Percentiles rank a stretch among this genome's conserved stretches.
These are phyloP conservation scores for Xerocomellus intermedius DNA, from an alignment of 768 basidiomycete species.

Conservation along the genomic window DNA sequence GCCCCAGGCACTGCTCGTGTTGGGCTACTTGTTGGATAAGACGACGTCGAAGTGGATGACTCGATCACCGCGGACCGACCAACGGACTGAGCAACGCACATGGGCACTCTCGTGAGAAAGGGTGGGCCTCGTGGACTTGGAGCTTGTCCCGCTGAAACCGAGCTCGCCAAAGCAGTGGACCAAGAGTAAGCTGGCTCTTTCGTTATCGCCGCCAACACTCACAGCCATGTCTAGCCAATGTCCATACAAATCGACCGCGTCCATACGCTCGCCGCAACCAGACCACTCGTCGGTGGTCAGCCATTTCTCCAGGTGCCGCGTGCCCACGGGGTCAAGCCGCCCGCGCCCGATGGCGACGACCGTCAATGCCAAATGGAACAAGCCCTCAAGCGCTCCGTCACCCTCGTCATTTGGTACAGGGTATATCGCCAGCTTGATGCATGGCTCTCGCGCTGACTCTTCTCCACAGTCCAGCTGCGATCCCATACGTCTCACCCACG, in stretches of 20 bases:
- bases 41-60: no score
- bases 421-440: slow-evolving; percentile 29
- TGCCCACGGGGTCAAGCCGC: slow-evolving; percentile 5
- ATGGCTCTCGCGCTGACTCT: slow-evolving; percentile 3
- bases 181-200: slow-evolving; percentile 5
- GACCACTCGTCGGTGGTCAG: slow-evolving; percentile 3
- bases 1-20: no score
- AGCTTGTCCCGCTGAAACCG: slow-evolving; percentile 14
- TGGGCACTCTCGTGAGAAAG: slow-evolving; percentile 14
- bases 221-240: slow-evolving; percentile 12
- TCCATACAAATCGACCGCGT: slow-evolving; percentile 31
- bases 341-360: slow-evolving; percentile 21
- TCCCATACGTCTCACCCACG: slow-evolving; percentile 56
- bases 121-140: slow-evolving; percentile 18
- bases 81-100: background rate
- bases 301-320: slow-evolving; percentile 12
- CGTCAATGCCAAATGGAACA: slow-evolving; percentile 35
- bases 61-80: no score
- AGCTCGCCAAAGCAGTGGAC: slow-evolving; percentile 15
- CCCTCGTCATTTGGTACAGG: slow-evolving; percentile 71
- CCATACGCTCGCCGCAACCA: slow-evolving; percentile 19
- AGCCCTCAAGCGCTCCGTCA: slow-evolving; percentile 51
- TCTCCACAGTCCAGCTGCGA: slow-evolving; percentile 44
- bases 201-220: background rate
- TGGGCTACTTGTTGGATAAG: no score